Base-by-base conservation (phyloP, 352 stramenopile genomes). In the Phytophthora kernoviae region DNA sequence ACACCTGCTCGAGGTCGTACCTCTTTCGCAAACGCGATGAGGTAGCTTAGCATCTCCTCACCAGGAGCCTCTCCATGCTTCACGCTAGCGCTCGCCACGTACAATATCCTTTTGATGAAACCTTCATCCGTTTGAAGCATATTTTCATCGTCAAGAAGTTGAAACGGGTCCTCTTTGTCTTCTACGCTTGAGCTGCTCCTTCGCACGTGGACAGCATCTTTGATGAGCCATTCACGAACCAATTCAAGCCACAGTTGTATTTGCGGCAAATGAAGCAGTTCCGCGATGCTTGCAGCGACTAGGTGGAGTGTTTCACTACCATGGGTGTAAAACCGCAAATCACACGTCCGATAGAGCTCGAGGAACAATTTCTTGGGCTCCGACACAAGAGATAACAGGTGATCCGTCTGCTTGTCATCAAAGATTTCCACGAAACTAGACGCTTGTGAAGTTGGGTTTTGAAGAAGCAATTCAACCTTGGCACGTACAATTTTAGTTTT, bases 221-320 rank as follows among this genome's bases (percentile, higher is more conserved):
- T 55, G 0, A 81, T 43, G n/a, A 87, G 77, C 77, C 77, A 87
- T 33, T 80, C 70, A 18, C 68, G 62, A 45, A 85, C 54, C 33
- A 87, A 45, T 24, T 85, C 67, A 26, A 83, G 50, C 1, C 67
- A 61, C 21, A 83, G 46, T 32, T 72, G 67, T 15, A 36, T 32
- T 21, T 64, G 59, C 17, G 47, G 41, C 9, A 81, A 40, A 1
- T 60, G n/a, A 24, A 83, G 49, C 14, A 87, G 30, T 1, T 49
- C 41, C 26, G 65, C 69, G 10, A 87, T 58, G 36, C 54, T 68
- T 39, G 68, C 57, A 15, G 61, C 60, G 14, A 79, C 62, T 14
- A 49, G 30, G 21, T 84, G 56, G 1, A 86, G 65, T 39, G 41
- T 50, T 20, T 74, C 52, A 24, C 48, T 72, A 12, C 24, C 62